Conservation (phyloP, 108 stramenopile species). For the Fragilaria crotonensis region DNA sequence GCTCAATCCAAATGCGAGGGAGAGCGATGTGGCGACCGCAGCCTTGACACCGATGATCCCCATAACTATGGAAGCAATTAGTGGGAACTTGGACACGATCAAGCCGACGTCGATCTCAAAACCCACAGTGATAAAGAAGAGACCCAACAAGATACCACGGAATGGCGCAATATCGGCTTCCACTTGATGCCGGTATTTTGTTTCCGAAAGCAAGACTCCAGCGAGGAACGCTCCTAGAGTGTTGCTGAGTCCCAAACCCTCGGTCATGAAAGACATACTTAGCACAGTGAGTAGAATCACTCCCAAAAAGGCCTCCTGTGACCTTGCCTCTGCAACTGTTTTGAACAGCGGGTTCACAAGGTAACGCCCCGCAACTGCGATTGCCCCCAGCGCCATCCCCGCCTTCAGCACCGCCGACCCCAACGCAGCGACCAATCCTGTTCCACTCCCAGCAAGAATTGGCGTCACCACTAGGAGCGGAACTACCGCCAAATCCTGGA, state of each 20-base stretch:
- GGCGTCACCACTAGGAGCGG: slow-evolving; percentile 92
- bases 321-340: slow-evolving; percentile 70
- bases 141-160: slow-evolving; percentile 87
- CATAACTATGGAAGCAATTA: slow-evolving; percentile 62
- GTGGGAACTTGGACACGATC: slow-evolving; percentile 57
- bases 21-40: slow-evolving; percentile 48
- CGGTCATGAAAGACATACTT: slow-evolving; percentile 90
- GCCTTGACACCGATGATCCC: slow-evolving; percentile 88
- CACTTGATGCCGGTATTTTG: slow-evolving; percentile 92
- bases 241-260: slow-evolving; percentile 90
- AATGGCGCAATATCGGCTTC: slow-evolving; percentile 96
- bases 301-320: slow-evolving; percentile 93
- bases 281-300: slow-evolving; percentile 87
- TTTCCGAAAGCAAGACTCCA: slow-evolving; percentile 89
- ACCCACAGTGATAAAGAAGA: slow-evolving; percentile 96
- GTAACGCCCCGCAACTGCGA: slow-evolving; percentile 80
- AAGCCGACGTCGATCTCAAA: slow-evolving; percentile 89
- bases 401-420: slow-evolving; percentile 84
- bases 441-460: slow-evolving; percentile 83
- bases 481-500: slow-evolving; percentile 94
- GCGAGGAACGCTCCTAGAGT: slow-evolving; percentile 96
- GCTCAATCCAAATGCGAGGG: slow-evolving; percentile 76
- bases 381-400: slow-evolving; percentile 74
- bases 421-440: slow-evolving; percentile 72
- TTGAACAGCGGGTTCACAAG: slow-evolving; percentile 86